These are phyloP conservation scores for Xylogone sp. DNA, from an alignment of 2,329 filamentous ascomycete genomes.

Conservation along the genomic window DNA sequence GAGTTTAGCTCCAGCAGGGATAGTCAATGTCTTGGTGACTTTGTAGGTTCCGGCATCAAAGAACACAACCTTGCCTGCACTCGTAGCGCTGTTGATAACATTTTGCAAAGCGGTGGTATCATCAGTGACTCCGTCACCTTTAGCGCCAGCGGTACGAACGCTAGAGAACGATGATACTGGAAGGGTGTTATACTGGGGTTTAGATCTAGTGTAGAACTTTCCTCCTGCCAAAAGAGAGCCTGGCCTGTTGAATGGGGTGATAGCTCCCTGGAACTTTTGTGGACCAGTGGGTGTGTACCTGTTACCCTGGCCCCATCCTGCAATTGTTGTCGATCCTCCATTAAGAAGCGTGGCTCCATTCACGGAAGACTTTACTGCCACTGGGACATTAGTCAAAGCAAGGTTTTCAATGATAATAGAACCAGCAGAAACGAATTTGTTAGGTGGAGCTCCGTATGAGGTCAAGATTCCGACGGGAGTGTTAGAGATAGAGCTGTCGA, in stretches of 20 bases:
- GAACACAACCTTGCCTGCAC: constrained; percentile 44
- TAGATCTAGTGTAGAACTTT: constrained; percentile 47
- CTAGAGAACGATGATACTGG: constrained; percentile 37
- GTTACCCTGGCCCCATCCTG: constrained; percentile 75
- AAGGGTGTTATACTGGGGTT: constrained; percentile 48
- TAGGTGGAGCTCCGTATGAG: constrained; percentile 47
- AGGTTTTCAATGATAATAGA: constrained; percentile 83
- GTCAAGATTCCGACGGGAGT: constrained; percentile 47
- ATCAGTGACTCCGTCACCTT: constrained; percentile 51
- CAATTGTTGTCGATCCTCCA: constrained; percentile 60
- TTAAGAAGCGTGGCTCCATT: constrained; percentile 54
- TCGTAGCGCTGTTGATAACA: constrained; percentile 46
- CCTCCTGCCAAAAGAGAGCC: constrained; percentile 39
- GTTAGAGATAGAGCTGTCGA: constrained; percentile 52
- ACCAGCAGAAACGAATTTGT: constrained; percentile 59
- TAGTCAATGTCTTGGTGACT: constrained; percentile 40
- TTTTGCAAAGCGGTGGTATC: constrained; percentile 56
- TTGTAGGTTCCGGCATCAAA: constrained; percentile 53
- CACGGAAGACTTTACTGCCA: constrained; percentile 58
- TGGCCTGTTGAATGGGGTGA: constrained; percentile 38
- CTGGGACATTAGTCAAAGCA: constrained; percentile 64
- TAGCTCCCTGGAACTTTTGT: constrained; percentile 32
- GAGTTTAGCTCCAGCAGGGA: constrained; percentile 37
- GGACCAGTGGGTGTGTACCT: constrained; percentile 54
- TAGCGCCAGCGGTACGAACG: constrained; percentile 36